Base-by-base conservation (phyloP, 2,329 filamentous ascomycete species). In the Penicillium sp. region DNA sequence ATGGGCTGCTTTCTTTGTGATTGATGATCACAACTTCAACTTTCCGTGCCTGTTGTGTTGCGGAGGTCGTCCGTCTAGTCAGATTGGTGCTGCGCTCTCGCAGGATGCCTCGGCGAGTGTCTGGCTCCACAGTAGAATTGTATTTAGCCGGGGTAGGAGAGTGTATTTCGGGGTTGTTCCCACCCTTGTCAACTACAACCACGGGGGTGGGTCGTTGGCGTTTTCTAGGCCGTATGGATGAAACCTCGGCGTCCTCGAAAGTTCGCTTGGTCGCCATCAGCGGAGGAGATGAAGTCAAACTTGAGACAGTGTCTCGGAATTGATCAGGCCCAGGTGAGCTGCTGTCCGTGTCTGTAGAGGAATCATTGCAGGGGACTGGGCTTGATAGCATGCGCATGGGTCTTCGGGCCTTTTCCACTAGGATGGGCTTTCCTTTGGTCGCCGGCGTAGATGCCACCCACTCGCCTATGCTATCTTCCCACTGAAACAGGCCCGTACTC, bases 391-490 rank as follows among this genome's bases (percentile, higher is more conserved):
- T 55, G 17, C 55, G 50, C 41, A 35, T 21, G 29, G 55, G 50
- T 42, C 35, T 53, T 54, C 17, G 29, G 21, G 35, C 29, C 23
- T 42, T 54, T 43, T 29, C 37, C 13, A 43, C 50, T 15, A 57
- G 9, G 21, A 48, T 21, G 9, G 57, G 42, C 47, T 69, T 67
- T 43, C 61, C 65, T 48, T 71, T 69, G 38, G 60, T 48, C 50
- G 65, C 70, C 29, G 82, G 82, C 45, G 80, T 83, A 40, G 72
- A 75, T 19, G 76, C 80, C 50, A 85, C 78, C 82, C 82, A 85
- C 68, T 84, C 82, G 37, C 80, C 78, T 66, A 85, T 84, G 45
- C 78, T 80, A 64, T 83, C 81, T 65, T 84, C 82, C 82, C 82
- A 85, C 33, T 79, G 69, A 76, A 83, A 67, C 62, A 73, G 57